Evolutionary conservation across 2,329 filamentous ascomycete genomes (phyloP).

Genomic region (Botryotinia narcissicola): DNA sequence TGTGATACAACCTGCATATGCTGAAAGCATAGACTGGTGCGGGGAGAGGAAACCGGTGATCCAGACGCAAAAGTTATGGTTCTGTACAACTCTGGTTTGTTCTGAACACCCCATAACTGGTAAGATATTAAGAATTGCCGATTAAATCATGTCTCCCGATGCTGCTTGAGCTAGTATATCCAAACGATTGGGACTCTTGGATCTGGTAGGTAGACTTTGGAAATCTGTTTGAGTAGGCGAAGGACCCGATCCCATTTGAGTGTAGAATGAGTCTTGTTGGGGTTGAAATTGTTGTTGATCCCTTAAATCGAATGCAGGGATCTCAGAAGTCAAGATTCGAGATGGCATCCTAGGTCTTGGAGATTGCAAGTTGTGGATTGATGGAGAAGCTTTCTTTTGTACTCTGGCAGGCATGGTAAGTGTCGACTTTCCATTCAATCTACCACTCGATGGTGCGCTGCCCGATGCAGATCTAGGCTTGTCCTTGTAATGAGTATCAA

Average conservation of each 20-base stretch:
- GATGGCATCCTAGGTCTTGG: neutral
- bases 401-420: constrained; percentile 7
- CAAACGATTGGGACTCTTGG: neutral
- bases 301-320: constrained; percentile 3
- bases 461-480: constrained; percentile 15
- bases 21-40: neutral
- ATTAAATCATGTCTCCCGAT: neutral
- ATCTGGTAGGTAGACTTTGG: neutral
- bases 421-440: constrained; percentile 4
- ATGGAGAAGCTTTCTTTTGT: constrained; percentile 10
- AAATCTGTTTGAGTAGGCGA: neutral
- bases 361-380: constrained; percentile 1
- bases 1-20: constrained; percentile 1
- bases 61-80: neutral
- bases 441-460: neutral
- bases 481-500: constrained; percentile 71
- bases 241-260: neutral
- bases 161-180: constrained; percentile 16
- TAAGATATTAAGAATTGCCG: neutral
- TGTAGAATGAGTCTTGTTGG: neutral
- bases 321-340: neutral
- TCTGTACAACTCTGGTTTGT: neutral
- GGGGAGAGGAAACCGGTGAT: neutral
- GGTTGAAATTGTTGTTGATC: neutral
- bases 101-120: neutral